Evolutionary conservation across 192 early-diverging fungal species (phyloP).

Genomic region (Piromyces finnis): DNA sequence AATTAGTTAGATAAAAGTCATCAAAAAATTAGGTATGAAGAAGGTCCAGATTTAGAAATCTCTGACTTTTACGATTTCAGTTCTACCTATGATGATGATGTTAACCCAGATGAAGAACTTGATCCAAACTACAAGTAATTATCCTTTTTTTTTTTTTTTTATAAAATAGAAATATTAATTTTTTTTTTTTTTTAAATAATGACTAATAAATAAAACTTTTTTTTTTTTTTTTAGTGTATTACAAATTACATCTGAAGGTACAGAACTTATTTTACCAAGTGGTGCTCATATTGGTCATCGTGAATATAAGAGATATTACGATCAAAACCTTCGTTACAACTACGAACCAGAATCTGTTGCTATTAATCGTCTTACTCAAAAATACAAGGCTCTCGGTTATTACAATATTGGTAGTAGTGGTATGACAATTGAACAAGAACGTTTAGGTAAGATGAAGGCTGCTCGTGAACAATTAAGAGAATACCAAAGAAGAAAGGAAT

Average conservation of each 20-base stretch:
- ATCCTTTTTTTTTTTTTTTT: too few species aligned
- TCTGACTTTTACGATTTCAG: slow-evolving; percentile 93
- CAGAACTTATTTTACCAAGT: slow-evolving; percentile 70
- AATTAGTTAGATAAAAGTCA: slow-evolving; percentile 83
- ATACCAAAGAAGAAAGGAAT: slow-evolving; percentile 36
- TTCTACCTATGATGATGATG: slow-evolving; percentile 57
- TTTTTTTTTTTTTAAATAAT: neutral
- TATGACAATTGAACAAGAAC: slow-evolving; percentile 13
- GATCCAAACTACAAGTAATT: neutral
- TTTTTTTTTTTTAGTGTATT: slow-evolving; percentile 4
- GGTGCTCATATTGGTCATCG: slow-evolving; percentile 71
- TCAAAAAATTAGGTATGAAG: slow-evolving; percentile 90
- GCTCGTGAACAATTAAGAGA: slow-evolving; percentile 16
- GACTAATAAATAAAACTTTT: too few species aligned
- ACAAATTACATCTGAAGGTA: slow-evolving; percentile 54
- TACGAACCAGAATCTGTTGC: slow-evolving; percentile 28
- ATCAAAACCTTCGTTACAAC: slow-evolving; percentile 29
- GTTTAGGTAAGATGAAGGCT: slow-evolving; percentile 20
- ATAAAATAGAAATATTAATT: too few species aligned
- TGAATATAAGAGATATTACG: slow-evolving; percentile 61
- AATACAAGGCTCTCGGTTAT: neutral
- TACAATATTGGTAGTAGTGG: slow-evolving; percentile 6
- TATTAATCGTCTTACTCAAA: neutral
- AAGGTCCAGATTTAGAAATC: slow-evolving; percentile 79
- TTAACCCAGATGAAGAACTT: slow-evolving; percentile 16